Evolutionary conservation across 2,329 filamentous ascomycete species (phyloP), one percentile per base, ranked within the genome.

Genomic region (Pyrenochaeta sp.): DNA sequence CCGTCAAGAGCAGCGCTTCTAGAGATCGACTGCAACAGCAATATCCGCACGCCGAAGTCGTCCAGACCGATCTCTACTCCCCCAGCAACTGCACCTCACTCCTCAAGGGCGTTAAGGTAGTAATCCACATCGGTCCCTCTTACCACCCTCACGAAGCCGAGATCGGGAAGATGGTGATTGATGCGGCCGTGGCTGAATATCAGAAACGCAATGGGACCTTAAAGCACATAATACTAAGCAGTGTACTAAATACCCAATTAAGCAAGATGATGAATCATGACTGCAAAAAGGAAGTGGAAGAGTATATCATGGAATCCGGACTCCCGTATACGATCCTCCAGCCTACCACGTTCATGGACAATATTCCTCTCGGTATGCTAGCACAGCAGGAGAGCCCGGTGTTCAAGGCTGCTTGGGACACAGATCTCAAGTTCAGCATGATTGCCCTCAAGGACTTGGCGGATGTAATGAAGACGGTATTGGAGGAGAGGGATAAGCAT

Each of bases 211-310:
- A 52, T 2, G 65, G 57, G 2, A 12, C 37, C 0, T 72, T 78
- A 61, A 66, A 69, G 54, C 78, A 80, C 49, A 72, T 80, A 32
- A 65, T 79, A 34, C 74, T 72, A 55, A 71, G 65, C 39, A 72
- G 68, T 15, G 77, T 78, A 25, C 54, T 77, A 2, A 63, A 74
- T 52, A 69, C 75, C 70, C 70, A 73, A 53, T 56, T 77, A 7
- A 66, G 69, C 28, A 76, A 76, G 53, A 68, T 79, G 63, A 60
- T 74, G 51, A 77, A 77, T 57, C 77, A 80, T 50, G 76, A 75
- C 54, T 66, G 66, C 58, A 79, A 79, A 47, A 65, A 71, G 12
- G 58, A 68, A 34, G 54, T 77, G 25, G 77, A 80, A 56, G 75
- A 79, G 56, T 65, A 70, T 25, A 60, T 79, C 3, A 73, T 54